Conservation (phyloP, 1,139 yeast genomes). For the Saccharomyces pastorianus region DNA sequence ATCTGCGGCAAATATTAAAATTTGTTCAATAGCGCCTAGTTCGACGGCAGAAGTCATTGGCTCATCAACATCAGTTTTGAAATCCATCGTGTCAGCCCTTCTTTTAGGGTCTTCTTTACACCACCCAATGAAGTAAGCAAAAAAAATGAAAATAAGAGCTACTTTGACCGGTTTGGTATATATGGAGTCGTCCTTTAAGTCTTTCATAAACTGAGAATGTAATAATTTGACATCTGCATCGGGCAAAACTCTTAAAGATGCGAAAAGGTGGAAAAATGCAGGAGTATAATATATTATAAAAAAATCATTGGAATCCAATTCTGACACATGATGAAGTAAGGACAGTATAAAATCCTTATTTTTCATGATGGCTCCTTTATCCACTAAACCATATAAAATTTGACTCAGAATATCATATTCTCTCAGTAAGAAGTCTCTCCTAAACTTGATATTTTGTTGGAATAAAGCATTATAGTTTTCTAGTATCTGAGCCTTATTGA, state of each 20-base stretch:
- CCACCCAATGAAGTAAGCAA: conserved; percentile 62
- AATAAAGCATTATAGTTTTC: conserved; percentile 45
- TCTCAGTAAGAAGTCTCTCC: conserved; percentile 52
- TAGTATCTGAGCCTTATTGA: conserved; percentile 57
- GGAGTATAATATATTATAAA: conserved; percentile 62
- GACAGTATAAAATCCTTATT: conserved; percentile 35
- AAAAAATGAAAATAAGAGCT: conserved; percentile 50
- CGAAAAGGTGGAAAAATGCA: conserved; percentile 42
- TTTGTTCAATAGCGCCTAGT: conserved; percentile 72
- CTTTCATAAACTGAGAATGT: conserved; percentile 31
- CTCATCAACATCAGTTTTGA: conserved; percentile 40
- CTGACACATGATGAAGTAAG: conserved; percentile 37
- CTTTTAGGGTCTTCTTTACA: conserved; percentile 43
- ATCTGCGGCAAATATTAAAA: conserved; percentile 65
- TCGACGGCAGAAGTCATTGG: conserved; percentile 49
- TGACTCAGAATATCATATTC: conserved; percentile 72
- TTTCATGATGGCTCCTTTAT: conserved; percentile 33
- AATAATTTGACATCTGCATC: conserved; percentile 34
- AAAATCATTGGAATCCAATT: conserved; percentile 51
- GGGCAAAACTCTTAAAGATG: conserved; percentile 28
- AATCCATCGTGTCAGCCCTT: conserved; percentile 38
- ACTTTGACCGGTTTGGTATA: conserved; percentile 51
- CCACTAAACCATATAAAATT: conserved; percentile 45
- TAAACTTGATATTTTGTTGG: conserved; percentile 47
- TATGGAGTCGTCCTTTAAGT: conserved; percentile 35